Evolutionary conservation across 2,329 filamentous ascomycete genomes (phyloP).

Genomic region (Apiospora aurea): DNA sequence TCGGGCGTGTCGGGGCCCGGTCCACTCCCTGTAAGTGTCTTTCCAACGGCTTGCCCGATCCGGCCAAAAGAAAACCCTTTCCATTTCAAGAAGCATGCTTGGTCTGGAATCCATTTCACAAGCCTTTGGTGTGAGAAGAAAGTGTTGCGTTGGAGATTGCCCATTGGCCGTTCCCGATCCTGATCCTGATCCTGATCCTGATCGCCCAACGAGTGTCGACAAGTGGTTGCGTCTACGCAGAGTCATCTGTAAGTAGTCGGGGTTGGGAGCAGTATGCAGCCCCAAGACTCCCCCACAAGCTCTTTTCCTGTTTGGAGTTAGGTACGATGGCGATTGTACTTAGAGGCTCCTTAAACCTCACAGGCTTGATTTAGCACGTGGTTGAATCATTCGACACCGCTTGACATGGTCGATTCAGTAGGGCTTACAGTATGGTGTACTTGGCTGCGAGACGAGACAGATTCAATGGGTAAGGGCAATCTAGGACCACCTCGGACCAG

Average conservation of each 20-base stretch:
- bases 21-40: background rate
- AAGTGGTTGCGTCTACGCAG: background rate
- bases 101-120: background rate
- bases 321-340: background rate
- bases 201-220: background rate
- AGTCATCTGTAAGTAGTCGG: background rate
- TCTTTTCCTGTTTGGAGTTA: background rate
- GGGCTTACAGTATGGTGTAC: background rate
- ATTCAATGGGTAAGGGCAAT: background rate
- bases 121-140: background rate
- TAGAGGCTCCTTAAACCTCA: background rate
- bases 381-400: constrained; percentile 9
- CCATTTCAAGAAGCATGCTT: background rate
- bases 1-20: background rate
- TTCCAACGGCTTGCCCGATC: constrained; percentile 9
- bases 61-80: background rate
- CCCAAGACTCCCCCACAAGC: constrained; percentile 7
- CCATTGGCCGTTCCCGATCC: background rate
- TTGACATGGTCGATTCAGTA: background rate
- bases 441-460: background rate
- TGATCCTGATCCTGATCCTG: background rate
- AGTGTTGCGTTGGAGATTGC: background rate
- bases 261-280: background rate
- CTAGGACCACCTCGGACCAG: background rate
- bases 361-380: constrained; percentile 3